Base-by-base conservation (phyloP, 2,329 filamentous ascomycete species). In the Elsinoe perseae region DNA sequence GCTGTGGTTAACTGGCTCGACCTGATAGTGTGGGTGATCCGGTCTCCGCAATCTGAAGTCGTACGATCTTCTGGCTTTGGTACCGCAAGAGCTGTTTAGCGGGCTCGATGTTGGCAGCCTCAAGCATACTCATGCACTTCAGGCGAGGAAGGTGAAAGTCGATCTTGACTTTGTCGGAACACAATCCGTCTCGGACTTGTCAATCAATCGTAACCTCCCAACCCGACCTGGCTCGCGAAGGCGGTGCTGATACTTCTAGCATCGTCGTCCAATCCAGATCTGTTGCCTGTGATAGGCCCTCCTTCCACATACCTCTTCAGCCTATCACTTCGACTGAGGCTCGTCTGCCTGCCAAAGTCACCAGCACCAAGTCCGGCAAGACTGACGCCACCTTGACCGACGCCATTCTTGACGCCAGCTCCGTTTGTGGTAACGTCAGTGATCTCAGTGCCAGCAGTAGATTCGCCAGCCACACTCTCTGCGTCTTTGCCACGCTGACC, bases 171-270 rank as follows among this genome's bases (percentile, higher is more conserved):
- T 10, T 21, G 21, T 25, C 32, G 52, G 34, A 42, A 28, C 34
- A 23, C 34, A 21, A 20, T 46, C 28, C 27, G n/a, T 56, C 3
- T 10, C 27, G n/a, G n/a, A 18, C 25, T 36, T 25, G 30, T 52
- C 25, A 40, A 67, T 67, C 65, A 67, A 60, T 65, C 65, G 56
- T 65, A 66, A 23, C 61, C 64, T 56, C 66, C 65, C n/a, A 65
- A 60, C 27, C 67, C 68, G 63, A 96, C 84, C 72, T 97, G 93
- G 75, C 90, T 96, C 60, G 92, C 91, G 74, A 97, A 98, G 50
- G 91, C 91, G 54, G 93, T 97, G 67, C 89, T 95, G 66, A 97
- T 83, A 72, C 92, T 97, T 73, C 93, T 89, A 66, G 93, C 89
- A 69, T 97, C 93, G 63, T 98, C 93, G 63, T 98, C 93, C 60